Conservation (phyloP, 371 early-diverging fungal species). For the Dinochytrium kinnereticum region DNA sequence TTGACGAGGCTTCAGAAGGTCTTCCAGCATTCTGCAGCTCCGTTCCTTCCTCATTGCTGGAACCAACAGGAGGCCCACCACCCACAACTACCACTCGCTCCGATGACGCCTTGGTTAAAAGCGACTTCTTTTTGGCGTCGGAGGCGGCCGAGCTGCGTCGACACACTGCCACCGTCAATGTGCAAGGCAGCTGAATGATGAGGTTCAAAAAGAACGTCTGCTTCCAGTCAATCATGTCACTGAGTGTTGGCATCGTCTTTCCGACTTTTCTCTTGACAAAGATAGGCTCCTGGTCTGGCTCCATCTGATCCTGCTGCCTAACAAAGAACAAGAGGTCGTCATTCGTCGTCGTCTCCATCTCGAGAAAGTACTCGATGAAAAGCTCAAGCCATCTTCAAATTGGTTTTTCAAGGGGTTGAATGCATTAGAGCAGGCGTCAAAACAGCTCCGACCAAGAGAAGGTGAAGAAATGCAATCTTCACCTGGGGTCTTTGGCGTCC, state of each 20-base stretch:
- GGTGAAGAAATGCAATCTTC: neutral
- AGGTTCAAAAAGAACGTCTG: conserved; percentile 84
- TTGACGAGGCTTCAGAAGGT: neutral
- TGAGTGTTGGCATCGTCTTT: conserved; percentile 54
- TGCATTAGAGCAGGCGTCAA: neutral
- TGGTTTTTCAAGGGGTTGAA: no score
- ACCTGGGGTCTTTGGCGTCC: conserved; percentile 19
- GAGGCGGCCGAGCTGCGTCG: conserved; percentile 43
- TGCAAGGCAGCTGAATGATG: conserved; percentile 84
- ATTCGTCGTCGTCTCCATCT: conserved; percentile 11
- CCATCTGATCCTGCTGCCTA: neutral
- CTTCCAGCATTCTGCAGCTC: neutral
- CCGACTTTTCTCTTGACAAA: conserved; percentile 16
- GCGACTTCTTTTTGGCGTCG: neutral
- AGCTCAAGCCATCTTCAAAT: conserved; percentile 22
- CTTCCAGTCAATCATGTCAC: conserved; percentile 77
- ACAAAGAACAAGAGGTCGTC: conserved; percentile 27
- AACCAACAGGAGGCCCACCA: neutral
- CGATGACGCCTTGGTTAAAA: neutral
- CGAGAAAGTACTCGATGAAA: conserved; percentile 23
- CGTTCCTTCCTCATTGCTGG: conserved; percentile 3
- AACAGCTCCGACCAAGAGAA: neutral
- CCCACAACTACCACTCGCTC: conserved; percentile 4
- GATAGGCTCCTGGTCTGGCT: conserved; percentile 12
- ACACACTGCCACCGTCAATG: conserved; percentile 79